A percentile compares a stretch with the other conserved stretches of the same genome.
Conservation (phyloP, 169 alveolate genomes). For the Plasmodium gallinaceum region DNA sequence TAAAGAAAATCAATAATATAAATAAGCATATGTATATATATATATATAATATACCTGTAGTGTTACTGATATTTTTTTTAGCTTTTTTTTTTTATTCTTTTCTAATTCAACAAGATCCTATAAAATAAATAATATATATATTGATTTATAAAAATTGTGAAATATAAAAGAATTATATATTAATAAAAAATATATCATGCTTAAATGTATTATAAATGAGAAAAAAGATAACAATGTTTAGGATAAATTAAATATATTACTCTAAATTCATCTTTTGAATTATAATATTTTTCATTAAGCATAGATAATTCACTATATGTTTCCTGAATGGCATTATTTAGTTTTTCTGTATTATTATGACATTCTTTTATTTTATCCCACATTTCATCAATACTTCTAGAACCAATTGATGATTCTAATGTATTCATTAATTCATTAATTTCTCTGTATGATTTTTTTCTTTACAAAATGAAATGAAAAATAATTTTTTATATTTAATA, state of each 20-base stretch:
- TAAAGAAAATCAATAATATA: not conserved
- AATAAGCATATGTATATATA: not conserved
- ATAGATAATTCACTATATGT: slow-evolving; percentile 19
- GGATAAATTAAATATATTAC: not conserved
- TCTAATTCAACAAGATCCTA: slow-evolving; percentile 53
- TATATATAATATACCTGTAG: slow-evolving; percentile 31
- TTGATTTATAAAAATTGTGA: not conserved
- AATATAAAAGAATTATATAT: too few species aligned
- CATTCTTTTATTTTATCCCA: slow-evolving; percentile 56
- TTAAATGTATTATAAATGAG: too few species aligned
- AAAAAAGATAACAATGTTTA: too few species aligned
- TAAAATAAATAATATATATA: not conserved
- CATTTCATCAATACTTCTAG: slow-evolving; percentile 19
- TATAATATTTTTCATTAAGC: slow-evolving; percentile 18
- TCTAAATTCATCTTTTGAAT: slow-evolving; percentile 29
- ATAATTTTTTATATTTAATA: slow-evolving; percentile 2
- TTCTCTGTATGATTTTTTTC: slow-evolving; percentile 34
- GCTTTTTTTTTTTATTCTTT: slow-evolving; percentile 41
- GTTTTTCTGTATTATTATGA: slow-evolving; percentile 17
- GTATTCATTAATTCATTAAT: slow-evolving; percentile 33
- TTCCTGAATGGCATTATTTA: slow-evolving; percentile 31
- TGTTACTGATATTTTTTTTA: slow-evolving; percentile 64
- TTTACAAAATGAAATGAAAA: not conserved
- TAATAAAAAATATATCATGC: too few species aligned
- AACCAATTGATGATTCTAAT: slow-evolving; percentile 17